phyloP scores from a whole-genome alignment of 2,329 filamentous ascomycete genomes.

The Penicillium sp. region DNA sequence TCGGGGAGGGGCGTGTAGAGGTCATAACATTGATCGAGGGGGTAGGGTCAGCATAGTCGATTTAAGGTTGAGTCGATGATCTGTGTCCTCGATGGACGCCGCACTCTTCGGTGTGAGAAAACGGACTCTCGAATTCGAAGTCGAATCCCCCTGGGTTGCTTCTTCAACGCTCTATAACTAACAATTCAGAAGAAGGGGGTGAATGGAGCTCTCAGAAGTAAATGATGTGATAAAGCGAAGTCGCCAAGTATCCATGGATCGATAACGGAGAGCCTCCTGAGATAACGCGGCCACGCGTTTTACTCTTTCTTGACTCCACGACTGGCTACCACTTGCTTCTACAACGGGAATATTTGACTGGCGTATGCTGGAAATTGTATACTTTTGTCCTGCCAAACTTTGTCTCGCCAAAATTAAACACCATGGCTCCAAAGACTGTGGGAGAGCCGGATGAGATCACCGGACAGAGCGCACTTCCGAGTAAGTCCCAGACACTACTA shows the following conservation, averaged over 20 bases:
- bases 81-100: conserved; percentile 11
- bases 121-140: background rate
- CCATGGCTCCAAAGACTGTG: conserved; percentile 87
- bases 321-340: conserved; percentile 6
- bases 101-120: background rate
- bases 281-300: conserved; percentile 28
- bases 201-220: conserved; percentile 3
- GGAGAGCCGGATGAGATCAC: conserved; percentile 81
- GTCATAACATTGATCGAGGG: conserved; percentile 41
- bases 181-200: conserved; percentile 4
- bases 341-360: background rate
- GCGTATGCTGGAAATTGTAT: background rate
- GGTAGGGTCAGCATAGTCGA: conserved; percentile 30
- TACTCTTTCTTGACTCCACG: conserved; percentile 14
- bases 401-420: conserved; percentile 8
- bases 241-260: conserved; percentile 28
- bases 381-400: background rate
- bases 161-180: background rate
- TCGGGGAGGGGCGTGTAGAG: conserved; percentile 35
- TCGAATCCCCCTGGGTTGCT: background rate
- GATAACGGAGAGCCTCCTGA: conserved; percentile 26
- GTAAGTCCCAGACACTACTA: conserved; percentile 54
- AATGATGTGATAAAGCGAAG: conserved; percentile 15
- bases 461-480: conserved; percentile 77
- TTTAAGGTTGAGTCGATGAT: conserved; percentile 15